Evolutionary conservation across 176 grass and related monocot genomes (phyloP).

Genomic region (Oryza meyeriana): DNA sequence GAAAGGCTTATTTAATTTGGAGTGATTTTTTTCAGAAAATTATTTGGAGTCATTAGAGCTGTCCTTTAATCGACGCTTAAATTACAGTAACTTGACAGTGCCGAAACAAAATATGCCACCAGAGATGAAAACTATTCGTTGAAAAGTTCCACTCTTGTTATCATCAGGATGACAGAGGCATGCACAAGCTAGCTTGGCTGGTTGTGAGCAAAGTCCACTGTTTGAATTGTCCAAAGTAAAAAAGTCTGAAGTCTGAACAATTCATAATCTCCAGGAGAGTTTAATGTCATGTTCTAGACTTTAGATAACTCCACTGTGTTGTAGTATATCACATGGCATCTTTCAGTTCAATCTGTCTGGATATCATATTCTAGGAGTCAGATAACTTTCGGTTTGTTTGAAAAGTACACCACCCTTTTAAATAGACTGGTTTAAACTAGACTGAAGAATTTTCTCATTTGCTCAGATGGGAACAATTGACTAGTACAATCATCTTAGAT

Average conservation of each 20-base stretch:
- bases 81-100: too few relatives aligned
- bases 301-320: neutral
- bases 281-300: neutral
- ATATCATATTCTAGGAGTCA: too few relatives aligned
- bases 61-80: neutral
- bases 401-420: neutral
- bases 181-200: neutral
- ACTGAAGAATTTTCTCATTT: neutral
- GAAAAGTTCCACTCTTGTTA: neutral
- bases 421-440: too few relatives aligned
- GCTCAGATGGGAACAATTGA: neutral
- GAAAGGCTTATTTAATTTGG: neutral
- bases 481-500: neutral
- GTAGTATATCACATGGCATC: too few relatives aligned
- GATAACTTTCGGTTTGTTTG: neutral
- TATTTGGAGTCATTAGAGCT: neutral
- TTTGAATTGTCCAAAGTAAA: neutral
- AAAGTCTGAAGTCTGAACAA: neutral
- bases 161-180: neutral
- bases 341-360: too few relatives aligned
- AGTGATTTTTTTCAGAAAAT: too few relatives aligned
- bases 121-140: too few relatives aligned
- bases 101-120: neutral
- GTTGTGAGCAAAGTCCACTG: slow-evolving; percentile 14
- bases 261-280: neutral